A percentile compares a stretch with the other conserved stretches of the same genome.
These are phyloP conservation scores for Adansonia rubrostipa DNA, from an alignment of 441 rosid species.

Conservation along the genomic window DNA sequence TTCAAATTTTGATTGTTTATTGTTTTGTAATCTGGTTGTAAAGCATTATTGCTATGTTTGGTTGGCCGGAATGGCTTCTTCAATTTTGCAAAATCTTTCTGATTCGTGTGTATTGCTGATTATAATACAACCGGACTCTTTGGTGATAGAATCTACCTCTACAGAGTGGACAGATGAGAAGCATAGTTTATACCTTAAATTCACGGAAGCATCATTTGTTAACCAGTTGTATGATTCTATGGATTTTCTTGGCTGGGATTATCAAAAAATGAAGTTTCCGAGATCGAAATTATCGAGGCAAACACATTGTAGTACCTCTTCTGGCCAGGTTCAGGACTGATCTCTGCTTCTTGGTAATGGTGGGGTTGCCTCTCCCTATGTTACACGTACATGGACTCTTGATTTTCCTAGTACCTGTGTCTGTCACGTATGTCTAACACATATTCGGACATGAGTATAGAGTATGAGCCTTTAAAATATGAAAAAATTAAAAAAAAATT, in stretches of 20 bases:
- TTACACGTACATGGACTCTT: too few relatives aligned
- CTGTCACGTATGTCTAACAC: too few relatives aligned
- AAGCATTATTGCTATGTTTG: background rate
- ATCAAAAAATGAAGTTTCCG: constrained; percentile 24
- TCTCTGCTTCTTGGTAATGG: background rate
- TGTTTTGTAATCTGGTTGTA: background rate
- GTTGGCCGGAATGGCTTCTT: background rate
- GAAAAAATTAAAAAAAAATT: too few relatives aligned
- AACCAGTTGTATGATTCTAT: constrained; percentile 48
- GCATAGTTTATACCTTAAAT: constrained; percentile 53
- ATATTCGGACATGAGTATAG: too few relatives aligned
- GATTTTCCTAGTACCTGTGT: too few relatives aligned
- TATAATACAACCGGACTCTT: constrained; percentile 41
- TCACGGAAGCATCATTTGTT: constrained; percentile 61
- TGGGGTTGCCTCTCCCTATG: background rate
- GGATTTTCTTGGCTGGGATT: constrained; percentile 31
- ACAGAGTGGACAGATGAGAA: constrained; percentile 68
- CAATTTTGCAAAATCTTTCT: constrained; percentile 1
- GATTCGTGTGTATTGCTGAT: constrained; percentile 20
- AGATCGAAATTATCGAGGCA: constrained; percentile 31
- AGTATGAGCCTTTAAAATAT: too few relatives aligned
- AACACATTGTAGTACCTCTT: constrained; percentile 24
- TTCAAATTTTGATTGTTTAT: background rate
- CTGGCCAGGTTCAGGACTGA: constrained; percentile 45
- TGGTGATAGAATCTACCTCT: constrained; percentile 34